Percentiles rank a stretch among this genome's conserved stretches.
These are phyloP conservation scores for Amauroascus niger DNA, from an alignment of 2,329 filamentous ascomycete genomes.

Conservation along the genomic window DNA sequence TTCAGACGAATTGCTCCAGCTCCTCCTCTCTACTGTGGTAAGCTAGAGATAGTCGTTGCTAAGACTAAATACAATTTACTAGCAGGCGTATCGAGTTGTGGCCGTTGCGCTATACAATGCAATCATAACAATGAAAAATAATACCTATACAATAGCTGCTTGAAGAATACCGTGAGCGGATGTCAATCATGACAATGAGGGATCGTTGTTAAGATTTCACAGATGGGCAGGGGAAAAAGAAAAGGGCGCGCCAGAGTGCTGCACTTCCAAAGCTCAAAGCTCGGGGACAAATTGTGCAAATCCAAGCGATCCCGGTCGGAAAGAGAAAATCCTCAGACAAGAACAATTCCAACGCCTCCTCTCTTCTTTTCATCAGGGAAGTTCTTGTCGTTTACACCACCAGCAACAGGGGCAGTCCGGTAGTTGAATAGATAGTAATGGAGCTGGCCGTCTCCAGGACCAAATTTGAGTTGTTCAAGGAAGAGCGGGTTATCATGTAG, in stretches of 20 bases:
- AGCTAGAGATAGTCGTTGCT: not conserved
- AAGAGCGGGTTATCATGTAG: constrained; percentile 91
- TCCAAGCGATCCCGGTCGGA: not conserved
- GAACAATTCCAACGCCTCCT: constrained; percentile 83
- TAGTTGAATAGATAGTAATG: constrained; percentile 99
- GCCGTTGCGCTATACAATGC: not conserved
- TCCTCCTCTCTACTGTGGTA: too few species aligned
- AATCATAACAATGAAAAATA: not conserved
- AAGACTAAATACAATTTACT: not conserved
- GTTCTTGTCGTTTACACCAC: constrained; percentile 74
- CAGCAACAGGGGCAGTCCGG: constrained; percentile 70
- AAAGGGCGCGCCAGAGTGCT: not conserved
- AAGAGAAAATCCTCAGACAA: constrained; percentile 46
- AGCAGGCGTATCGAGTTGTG: not conserved
- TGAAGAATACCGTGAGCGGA: not conserved
- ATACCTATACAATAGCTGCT: not conserved
- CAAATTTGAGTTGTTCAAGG: constrained; percentile 88
- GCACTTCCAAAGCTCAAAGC: not conserved
- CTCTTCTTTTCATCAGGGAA: constrained; percentile 64
- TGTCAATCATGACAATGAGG: not conserved
- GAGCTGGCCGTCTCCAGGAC: constrained; percentile 83
- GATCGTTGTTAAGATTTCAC: not conserved
- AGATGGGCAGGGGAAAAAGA: not conserved
- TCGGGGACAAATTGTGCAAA: not conserved
- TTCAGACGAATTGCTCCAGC: too few species aligned